Percentiles rank a stretch among this genome's conserved stretches.
These are phyloP conservation scores for Erysimum cheiri DNA, from an alignment of 441 rosid genomes.

Conservation along the genomic window DNA sequence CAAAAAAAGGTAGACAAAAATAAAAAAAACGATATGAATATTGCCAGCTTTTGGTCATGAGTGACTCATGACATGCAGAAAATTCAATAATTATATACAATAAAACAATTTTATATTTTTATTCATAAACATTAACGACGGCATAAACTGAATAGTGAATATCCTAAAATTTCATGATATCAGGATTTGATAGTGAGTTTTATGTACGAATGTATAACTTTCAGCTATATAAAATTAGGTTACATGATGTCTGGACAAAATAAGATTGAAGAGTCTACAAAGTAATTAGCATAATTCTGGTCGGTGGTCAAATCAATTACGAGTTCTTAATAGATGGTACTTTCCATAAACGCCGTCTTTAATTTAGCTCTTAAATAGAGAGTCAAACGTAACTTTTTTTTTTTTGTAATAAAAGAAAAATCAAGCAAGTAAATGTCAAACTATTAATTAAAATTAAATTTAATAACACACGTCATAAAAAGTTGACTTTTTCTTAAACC, in stretches of 20 bases:
- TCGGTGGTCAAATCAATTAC: constrained; percentile 18
- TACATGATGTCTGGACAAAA: too few relatives aligned
- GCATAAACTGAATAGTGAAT: too few relatives aligned
- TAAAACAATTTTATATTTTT: too few relatives aligned
- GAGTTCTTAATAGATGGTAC: not conserved
- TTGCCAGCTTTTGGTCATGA: not conserved
- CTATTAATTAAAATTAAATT: not conserved
- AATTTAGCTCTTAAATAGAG: constrained; percentile 19
- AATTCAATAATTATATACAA: not conserved
- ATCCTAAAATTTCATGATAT: not conserved
- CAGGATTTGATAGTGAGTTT: too few relatives aligned
- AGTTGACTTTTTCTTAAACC: too few relatives aligned
- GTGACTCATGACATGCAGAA: not conserved
- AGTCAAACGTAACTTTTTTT: not conserved
- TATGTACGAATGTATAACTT: too few relatives aligned
- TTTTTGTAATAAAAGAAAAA: not conserved
- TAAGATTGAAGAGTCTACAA: not conserved
- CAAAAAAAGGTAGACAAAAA: too few relatives aligned
- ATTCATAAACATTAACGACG: too few relatives aligned
- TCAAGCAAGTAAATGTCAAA: not conserved
- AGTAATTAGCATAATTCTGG: not conserved
- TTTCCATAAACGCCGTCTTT: not conserved
- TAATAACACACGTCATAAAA: not conserved
- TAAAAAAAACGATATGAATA: not conserved
- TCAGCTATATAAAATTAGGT: too few relatives aligned